These are phyloP conservation scores for Atractiella rhizophila DNA, from an alignment of 768 basidiomycete species.

Conservation along the genomic window DNA sequence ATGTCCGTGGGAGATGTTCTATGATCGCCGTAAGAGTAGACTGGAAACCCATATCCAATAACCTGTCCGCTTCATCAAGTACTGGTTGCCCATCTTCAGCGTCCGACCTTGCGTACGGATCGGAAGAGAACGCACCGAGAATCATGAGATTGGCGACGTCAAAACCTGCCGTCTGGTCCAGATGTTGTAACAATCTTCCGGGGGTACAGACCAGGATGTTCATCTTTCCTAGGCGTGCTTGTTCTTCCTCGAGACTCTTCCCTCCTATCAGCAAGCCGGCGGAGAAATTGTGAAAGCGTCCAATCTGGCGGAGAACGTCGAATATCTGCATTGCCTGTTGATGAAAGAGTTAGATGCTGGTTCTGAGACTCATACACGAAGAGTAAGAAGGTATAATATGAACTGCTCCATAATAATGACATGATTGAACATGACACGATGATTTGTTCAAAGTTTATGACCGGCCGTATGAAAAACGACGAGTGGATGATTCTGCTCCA, in stretches of 20 bases:
- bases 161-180: slow-evolving; percentile 94
- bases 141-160: slow-evolving; percentile 74
- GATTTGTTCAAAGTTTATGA: too few relatives aligned
- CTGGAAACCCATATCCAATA: slow-evolving; percentile 87
- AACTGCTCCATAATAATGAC: background rate
- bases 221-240: slow-evolving; percentile 64
- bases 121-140: slow-evolving; percentile 33
- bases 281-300: slow-evolving; percentile 69
- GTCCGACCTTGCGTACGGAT: slow-evolving; percentile 4
- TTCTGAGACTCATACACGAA: too few relatives aligned
- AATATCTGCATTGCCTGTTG: slow-evolving; percentile 86
- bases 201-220: slow-evolving; percentile 98
- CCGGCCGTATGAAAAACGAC: too few relatives aligned
- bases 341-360: background rate
- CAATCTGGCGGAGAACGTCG: slow-evolving; percentile 77
- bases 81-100: slow-evolving; percentile 27
- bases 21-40: slow-evolving; percentile 69
- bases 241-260: slow-evolving; percentile 77
- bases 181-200: slow-evolving; percentile 77
- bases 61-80: slow-evolving; percentile 86
- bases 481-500: too few relatives aligned
- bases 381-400: background rate
- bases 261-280: slow-evolving; percentile 90
- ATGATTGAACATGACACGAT: background rate
- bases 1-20: slow-evolving; percentile 43